phyloP scores from a whole-genome alignment of 78 protist genomes.

The Paulinella micropora region DNA sequence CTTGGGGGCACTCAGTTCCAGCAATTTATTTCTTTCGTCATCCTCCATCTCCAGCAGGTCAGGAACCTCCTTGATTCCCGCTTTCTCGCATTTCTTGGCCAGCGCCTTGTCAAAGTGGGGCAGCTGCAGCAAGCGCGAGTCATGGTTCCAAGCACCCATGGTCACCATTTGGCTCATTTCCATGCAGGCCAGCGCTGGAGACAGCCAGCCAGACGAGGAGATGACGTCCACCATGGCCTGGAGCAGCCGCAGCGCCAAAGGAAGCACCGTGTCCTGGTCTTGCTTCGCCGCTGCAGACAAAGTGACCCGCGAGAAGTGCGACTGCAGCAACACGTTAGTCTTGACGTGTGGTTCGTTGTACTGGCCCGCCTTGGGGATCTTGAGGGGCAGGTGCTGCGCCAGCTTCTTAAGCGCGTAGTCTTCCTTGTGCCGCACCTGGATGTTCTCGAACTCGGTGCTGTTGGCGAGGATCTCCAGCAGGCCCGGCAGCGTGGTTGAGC shows the following conservation, averaged over 20 bases:
- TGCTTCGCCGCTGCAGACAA: slow-evolving; percentile 28
- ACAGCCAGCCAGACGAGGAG: slow-evolving; percentile 56
- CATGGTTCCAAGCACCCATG: slow-evolving; percentile 57
- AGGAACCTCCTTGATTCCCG: slow-evolving; percentile 49
- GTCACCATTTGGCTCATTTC: slow-evolving; percentile 78
- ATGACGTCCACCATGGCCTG: slow-evolving; percentile 82
- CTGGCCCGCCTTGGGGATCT: slow-evolving; percentile 16
- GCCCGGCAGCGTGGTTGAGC: slow-evolving; percentile 48
- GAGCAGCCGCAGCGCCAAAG: slow-evolving; percentile 21
- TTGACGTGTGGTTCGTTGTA: slow-evolving; percentile 58
- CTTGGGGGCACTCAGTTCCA: slow-evolving; percentile 27
- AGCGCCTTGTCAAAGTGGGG: slow-evolving; percentile 63
- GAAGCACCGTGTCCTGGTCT: neutral
- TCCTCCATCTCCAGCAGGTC: slow-evolving; percentile 79
- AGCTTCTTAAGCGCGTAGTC: slow-evolving; percentile 47
- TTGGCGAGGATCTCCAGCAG: slow-evolving; percentile 59
- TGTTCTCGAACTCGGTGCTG: slow-evolving; percentile 64
- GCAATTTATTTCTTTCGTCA: slow-evolving; percentile 32
- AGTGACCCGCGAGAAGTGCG: slow-evolving; percentile 26
- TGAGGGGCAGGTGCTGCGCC: slow-evolving; percentile 55
- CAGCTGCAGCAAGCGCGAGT: slow-evolving; percentile 48
- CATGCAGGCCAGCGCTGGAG: slow-evolving; percentile 83
- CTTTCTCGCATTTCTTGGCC: neutral
- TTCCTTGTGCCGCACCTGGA: slow-evolving; percentile 78
- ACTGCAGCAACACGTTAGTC: slow-evolving; percentile 68